Conservation (phyloP, 495 filamentous ascomycete genomes). For the Podospora appendiculata region DNA sequence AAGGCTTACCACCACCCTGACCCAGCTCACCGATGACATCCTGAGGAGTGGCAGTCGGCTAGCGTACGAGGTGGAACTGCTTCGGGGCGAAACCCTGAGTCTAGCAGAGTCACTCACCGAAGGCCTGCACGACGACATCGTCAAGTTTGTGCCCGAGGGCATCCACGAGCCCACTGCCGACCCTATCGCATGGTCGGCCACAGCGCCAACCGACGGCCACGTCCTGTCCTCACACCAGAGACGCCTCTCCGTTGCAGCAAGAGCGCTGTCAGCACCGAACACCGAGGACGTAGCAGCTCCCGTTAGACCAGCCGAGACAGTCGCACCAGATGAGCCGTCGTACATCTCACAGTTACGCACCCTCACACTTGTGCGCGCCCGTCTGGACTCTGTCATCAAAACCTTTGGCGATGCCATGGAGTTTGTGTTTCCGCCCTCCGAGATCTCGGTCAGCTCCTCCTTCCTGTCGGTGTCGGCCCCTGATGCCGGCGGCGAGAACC, state of each 20-base stretch:
- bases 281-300: constrained; percentile 3
- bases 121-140: constrained; percentile 58
- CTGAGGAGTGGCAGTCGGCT: constrained; percentile 76
- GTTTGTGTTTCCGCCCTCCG: constrained; percentile 80
- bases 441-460: constrained; percentile 61
- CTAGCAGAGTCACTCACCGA: constrained; percentile 72
- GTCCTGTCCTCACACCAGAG: constrained; percentile 14
- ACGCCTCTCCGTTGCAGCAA: constrained; percentile 13
- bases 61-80: constrained; percentile 89
- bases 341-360: constrained; percentile 75
- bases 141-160: constrained; percentile 55
- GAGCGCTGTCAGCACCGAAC: constrained; percentile 5
- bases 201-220: neutral
- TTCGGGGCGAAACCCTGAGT: constrained; percentile 75
- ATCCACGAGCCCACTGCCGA: constrained; percentile 20
- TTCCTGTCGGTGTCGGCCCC: constrained; percentile 78
- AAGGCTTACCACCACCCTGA: constrained; percentile 72
- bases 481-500: constrained; percentile 52
- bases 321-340: constrained; percentile 45
- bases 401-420: constrained; percentile 91
- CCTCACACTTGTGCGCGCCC: constrained; percentile 68
- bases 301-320: constrained; percentile 7
- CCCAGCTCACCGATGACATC: constrained; percentile 89
- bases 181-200: neutral
- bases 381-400: constrained; percentile 77